These are phyloP conservation scores for Myxozyma geophila DNA, from an alignment of 805 yeast species.

Conservation along the genomic window DNA sequence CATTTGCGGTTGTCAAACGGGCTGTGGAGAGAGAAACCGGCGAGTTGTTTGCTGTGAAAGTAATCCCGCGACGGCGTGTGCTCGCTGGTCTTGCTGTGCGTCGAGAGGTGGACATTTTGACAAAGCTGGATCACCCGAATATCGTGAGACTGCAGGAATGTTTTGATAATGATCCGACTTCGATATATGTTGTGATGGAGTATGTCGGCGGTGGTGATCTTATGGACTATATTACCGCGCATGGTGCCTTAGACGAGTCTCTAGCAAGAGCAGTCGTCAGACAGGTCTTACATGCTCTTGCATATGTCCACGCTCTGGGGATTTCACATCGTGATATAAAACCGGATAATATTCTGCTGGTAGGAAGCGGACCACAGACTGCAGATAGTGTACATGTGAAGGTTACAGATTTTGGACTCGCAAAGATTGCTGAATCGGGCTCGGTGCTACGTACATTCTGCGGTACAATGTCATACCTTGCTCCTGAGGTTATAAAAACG, in stretches of 20 bases:
- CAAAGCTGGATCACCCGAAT: constrained; percentile 69
- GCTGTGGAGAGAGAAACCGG: constrained; percentile 88
- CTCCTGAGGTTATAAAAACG: constrained; percentile 81
- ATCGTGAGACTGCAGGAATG: constrained; percentile 82
- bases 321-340: constrained; percentile 96
- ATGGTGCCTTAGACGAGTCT: constrained; percentile 84
- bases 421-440: constrained; percentile 83
- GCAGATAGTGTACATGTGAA: constrained; percentile 65
- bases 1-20: constrained; percentile 92
- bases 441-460: constrained; percentile 94
- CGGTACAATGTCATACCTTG: constrained; percentile 95
- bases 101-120: constrained; percentile 80
- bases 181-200: constrained; percentile 91
- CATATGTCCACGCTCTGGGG: constrained; percentile 85
- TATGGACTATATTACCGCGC: constrained; percentile 94
- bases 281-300: constrained; percentile 82
- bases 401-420: constrained; percentile 94
- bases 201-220: constrained; percentile 95
- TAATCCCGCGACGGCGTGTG: constrained; percentile 80
- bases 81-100: constrained; percentile 78
- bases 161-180: constrained; percentile 73
- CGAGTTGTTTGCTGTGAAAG: constrained; percentile 85
- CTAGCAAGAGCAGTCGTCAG: constrained; percentile 84
- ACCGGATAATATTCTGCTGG: constrained; percentile 92
- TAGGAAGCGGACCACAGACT: constrained; percentile 74